These are phyloP conservation scores for Acanthamoeba royreba DNA, from an alignment of 208 protist species.

Conservation along the genomic window DNA sequence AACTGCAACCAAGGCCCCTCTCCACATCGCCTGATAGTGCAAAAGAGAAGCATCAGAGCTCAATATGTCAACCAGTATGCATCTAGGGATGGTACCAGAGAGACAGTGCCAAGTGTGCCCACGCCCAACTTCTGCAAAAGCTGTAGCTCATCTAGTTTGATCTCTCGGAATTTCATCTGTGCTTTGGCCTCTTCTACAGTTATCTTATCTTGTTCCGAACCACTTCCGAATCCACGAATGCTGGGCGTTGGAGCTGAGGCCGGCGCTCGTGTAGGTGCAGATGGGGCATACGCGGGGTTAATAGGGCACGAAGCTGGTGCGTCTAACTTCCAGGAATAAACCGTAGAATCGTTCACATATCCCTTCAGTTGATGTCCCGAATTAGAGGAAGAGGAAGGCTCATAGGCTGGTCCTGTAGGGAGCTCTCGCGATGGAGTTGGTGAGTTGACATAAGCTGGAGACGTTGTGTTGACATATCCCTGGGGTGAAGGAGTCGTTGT, in stretches of 20 bases:
- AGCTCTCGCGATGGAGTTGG: too few species aligned
- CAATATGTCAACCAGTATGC: neutral
- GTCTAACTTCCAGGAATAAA: neutral
- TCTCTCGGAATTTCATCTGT: constrained; percentile 12
- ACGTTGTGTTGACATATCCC: too few species aligned
- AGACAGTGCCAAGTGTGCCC: neutral
- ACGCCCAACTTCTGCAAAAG: neutral
- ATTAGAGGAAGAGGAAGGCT: too few species aligned
- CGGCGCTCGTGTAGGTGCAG: neutral
- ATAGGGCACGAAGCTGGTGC: neutral
- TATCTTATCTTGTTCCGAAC: neutral
- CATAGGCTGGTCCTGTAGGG: too few species aligned
- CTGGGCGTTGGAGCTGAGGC: neutral
- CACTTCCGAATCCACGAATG: neutral
- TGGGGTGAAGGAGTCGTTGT: too few species aligned
- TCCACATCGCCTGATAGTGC: neutral
- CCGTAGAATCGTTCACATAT: too few species aligned
- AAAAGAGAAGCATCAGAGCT: neutral
- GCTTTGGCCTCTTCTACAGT: neutral
- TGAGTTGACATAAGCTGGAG: too few species aligned
- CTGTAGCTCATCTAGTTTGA: neutral
- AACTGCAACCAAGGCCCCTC: neutral
- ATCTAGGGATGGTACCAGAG: neutral
- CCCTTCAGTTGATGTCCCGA: too few species aligned
- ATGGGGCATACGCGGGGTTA: neutral